Evolutionary conservation across 2,329 filamentous ascomycete genomes (phyloP), one percentile per base, ranked within the genome.

Genomic region (Stemphylium vesicarium): DNA sequence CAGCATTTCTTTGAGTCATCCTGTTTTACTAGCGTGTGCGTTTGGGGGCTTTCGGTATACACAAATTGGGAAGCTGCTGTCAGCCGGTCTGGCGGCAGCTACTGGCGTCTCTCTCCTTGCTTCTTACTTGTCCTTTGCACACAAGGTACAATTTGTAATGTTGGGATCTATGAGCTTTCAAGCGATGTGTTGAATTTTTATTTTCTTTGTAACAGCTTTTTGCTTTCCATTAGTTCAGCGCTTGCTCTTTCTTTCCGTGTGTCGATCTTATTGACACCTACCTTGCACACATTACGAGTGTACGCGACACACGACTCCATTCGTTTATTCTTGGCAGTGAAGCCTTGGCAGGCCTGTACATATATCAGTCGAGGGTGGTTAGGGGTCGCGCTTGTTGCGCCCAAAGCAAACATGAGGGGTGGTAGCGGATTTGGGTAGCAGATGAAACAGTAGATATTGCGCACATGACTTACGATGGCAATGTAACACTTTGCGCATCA

Each of bases 1-100:
- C 15, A 13, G 12, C 3, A 44, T 43, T 45, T 32, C 49, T 38
- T 13, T 45, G 20, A 35, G 26, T 40, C 29, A 29, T 9, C 52
- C 47, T 57, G 45, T 64, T 35, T 60, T 62, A 45, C 47, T 50
- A 68, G 65, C 59, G 53, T 51, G 44, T 31, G 47, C 48, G 32
- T 59, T 44, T 16, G 40, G 52, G 50, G 40, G 37, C 40, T 32
- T 44, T 20, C 22, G 59, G 20, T 47, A 57, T 54, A 62, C 62
- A 47, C 46, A 43, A 42, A 57, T 47, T 24, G 38, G 48, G 37
- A 37, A 46, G 13, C 43, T 50, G 52, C 53, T 59, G 60, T 61
- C 59, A 68, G 69, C 70, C 32, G 70, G 70, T 52, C 70, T 70
- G 57, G 33, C 61, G 62, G 52, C 49, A 45, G 38, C 15, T 35